Percentiles rank a stretch among this genome's conserved stretches.
These are phyloP conservation scores for Thymus mandschuricus DNA, from an alignment of 257 asterid species.

Conservation along the genomic window DNA sequence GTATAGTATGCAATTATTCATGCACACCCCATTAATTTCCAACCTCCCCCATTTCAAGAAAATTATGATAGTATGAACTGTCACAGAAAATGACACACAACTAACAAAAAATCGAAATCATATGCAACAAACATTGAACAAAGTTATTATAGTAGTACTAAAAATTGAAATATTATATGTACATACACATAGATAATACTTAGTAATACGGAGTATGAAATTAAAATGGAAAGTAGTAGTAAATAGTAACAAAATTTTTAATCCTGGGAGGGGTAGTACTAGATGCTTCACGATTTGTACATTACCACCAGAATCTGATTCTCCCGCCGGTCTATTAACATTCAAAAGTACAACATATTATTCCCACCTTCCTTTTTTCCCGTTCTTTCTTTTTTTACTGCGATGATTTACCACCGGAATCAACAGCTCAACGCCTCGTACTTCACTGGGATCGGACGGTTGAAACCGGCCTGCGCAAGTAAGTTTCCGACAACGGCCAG, in stretches of 20 bases:
- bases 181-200: slow-evolving; percentile 28
- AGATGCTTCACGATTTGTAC: slow-evolving; percentile 48
- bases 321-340: slow-evolving; percentile 50
- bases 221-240: neutral
- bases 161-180: slow-evolving; percentile 38
- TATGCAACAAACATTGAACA: slow-evolving; percentile 10
- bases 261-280: slow-evolving; percentile 42
- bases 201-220: slow-evolving; percentile 7
- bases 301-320: slow-evolving; percentile 45
- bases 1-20: neutral
- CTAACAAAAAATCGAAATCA: slow-evolving; percentile 30
- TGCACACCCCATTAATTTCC: neutral
- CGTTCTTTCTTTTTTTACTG: neutral
- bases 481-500: slow-evolving; percentile 72
- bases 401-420: slow-evolving; percentile 18
- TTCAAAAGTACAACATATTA: slow-evolving; percentile 23
- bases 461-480: slow-evolving; percentile 74
- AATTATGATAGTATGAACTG: neutral
- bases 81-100: slow-evolving; percentile 39
- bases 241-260: slow-evolving; percentile 55
- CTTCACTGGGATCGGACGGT: slow-evolving; percentile 74
- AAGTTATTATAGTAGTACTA: slow-evolving; percentile 17
- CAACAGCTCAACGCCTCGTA: slow-evolving; percentile 87
- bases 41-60: slow-evolving; percentile 34
- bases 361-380: neutral